Evolutionary conservation across 2,329 filamentous ascomycete species (phyloP).

Genomic region (Rhytidhysteron rufulum): DNA sequence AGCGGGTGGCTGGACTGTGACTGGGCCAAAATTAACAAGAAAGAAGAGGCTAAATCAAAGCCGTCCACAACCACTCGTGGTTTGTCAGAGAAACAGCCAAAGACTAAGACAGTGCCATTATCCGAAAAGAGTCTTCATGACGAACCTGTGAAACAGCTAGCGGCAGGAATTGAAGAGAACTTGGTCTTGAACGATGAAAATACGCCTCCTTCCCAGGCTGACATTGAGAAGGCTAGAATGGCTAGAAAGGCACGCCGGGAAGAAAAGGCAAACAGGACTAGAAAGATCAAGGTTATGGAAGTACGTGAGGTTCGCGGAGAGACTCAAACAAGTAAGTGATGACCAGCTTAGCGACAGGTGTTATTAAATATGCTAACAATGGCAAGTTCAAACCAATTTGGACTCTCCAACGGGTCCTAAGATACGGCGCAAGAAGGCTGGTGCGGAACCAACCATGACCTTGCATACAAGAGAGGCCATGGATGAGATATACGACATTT

Average conservation of each 20-base stretch:
- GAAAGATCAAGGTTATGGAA: slow-evolving; percentile 72
- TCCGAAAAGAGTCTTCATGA: neutral
- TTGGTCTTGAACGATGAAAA: slow-evolving; percentile 44
- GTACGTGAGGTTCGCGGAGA: slow-evolving; percentile 66
- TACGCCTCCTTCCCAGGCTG: slow-evolving; percentile 42
- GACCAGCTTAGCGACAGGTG: no score
- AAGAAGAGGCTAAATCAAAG: slow-evolving; percentile 19
- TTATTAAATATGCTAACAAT: slow-evolving; percentile 20
- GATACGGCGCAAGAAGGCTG: slow-evolving; percentile 68
- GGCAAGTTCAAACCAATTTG: slow-evolving; percentile 81
- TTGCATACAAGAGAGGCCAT: slow-evolving; percentile 92
- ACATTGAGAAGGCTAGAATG: slow-evolving; percentile 55
- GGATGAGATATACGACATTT: slow-evolving; percentile 96
- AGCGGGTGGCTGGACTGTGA: slow-evolving; percentile 62
- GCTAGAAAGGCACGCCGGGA: slow-evolving; percentile 46
- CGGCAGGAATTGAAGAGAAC: slow-evolving; percentile 30
- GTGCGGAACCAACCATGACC: slow-evolving; percentile 91
- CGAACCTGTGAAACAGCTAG: slow-evolving; percentile 11
- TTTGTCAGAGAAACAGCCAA: slow-evolving; percentile 7
- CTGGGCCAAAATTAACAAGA: slow-evolving; percentile 42
- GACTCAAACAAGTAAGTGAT: slow-evolving; percentile 78
- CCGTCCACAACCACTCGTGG: slow-evolving; percentile 21
- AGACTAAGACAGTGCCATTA: slow-evolving; percentile 20
- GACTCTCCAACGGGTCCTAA: slow-evolving; percentile 86
- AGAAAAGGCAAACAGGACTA: slow-evolving; percentile 47